A percentile compares a stretch with the other conserved stretches of the same genome.
These are phyloP conservation scores for Trichoderma citrinoviride DNA, from an alignment of 2,329 filamentous ascomycete genomes.

Conservation along the genomic window DNA sequence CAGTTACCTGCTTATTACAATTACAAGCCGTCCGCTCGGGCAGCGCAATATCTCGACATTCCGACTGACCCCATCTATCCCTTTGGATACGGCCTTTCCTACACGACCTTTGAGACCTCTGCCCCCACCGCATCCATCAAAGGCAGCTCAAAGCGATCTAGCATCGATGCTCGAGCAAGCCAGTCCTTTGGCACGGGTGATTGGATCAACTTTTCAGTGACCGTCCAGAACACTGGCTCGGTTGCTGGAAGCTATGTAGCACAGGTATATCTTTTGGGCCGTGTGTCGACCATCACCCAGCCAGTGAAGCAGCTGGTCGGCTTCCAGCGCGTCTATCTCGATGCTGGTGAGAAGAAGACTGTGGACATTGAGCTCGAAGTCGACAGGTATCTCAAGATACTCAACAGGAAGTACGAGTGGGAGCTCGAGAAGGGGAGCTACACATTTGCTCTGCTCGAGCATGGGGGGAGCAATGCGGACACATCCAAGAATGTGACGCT, in stretches of 20 bases:
- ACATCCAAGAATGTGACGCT: slow-evolving; percentile 17
- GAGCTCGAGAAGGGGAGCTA: slow-evolving; percentile 19
- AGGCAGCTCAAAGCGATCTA: neutral
- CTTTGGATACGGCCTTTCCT: slow-evolving; percentile 19
- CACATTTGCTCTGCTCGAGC: slow-evolving; percentile 17
- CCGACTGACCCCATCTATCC: slow-evolving; percentile 14
- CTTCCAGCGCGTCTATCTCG: slow-evolving; percentile 19
- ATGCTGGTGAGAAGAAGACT: slow-evolving; percentile 12
- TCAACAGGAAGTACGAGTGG: slow-evolving; percentile 15
- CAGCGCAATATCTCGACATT: slow-evolving; percentile 11
- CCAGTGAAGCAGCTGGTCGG: slow-evolving; percentile 18
- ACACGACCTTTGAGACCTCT: slow-evolving; percentile 15
- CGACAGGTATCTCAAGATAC: slow-evolving; percentile 18
- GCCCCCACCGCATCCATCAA: slow-evolving; percentile 7
- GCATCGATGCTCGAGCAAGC: neutral
- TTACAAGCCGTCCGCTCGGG: slow-evolving; percentile 18
- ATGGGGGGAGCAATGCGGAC: slow-evolving; percentile 10
- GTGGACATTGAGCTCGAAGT: slow-evolving; percentile 9
- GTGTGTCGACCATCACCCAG: slow-evolving; percentile 17
- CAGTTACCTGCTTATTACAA: slow-evolving; percentile 19
- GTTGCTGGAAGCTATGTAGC: slow-evolving; percentile 17
- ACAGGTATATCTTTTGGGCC: slow-evolving; percentile 16
- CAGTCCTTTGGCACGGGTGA: slow-evolving; percentile 13
- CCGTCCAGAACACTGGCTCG: slow-evolving; percentile 9
- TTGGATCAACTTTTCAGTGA: slow-evolving; percentile 7